Conservation (phyloP, 2,329 filamentous ascomycete genomes). For the Aureobasidium sp. region DNA sequence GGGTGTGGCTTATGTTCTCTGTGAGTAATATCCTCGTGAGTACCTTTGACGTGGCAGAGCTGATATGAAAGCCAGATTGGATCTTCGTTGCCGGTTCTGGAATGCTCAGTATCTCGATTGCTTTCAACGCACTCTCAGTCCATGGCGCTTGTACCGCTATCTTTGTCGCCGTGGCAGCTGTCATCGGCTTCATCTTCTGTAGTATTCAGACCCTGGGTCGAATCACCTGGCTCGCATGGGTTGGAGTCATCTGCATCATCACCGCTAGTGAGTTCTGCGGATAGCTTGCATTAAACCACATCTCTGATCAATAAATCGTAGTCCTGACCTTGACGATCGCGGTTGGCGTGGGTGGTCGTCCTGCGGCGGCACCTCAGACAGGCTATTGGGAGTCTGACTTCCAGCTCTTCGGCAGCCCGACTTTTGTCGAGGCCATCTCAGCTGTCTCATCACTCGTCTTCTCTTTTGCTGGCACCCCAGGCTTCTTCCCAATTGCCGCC, state of each 20-base stretch:
- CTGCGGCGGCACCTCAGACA: slow-evolving; percentile 53
- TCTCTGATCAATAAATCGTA: not conserved
- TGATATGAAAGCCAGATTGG: slow-evolving; percentile 19
- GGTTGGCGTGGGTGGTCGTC: slow-evolving; percentile 51
- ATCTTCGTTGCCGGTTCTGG: slow-evolving; percentile 33
- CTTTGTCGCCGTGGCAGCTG: slow-evolving; percentile 36
- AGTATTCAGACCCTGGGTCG: slow-evolving; percentile 32
- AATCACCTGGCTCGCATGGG: slow-evolving; percentile 32
- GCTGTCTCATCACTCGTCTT: slow-evolving; percentile 32
- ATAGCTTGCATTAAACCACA: too few species aligned
- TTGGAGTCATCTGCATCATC: slow-evolving; percentile 25
- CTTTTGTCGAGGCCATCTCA: slow-evolving; percentile 27
- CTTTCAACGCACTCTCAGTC: slow-evolving; percentile 23
- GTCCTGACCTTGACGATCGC: not conserved
- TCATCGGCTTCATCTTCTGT: slow-evolving; percentile 33
- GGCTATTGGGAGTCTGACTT: slow-evolving; percentile 38
- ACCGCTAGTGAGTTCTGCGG: slow-evolving; percentile 18
- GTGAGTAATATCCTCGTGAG: slow-evolving; percentile 18
- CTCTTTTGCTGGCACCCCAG: slow-evolving; percentile 33
- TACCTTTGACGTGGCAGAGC: not conserved
- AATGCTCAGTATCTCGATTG: slow-evolving; percentile 24
- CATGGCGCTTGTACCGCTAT: slow-evolving; percentile 34
- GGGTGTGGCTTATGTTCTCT: slow-evolving; percentile 32
- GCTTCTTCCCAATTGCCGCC: slow-evolving; percentile 33
- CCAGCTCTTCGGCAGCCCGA: slow-evolving; percentile 39